Evolutionary conservation across 2,329 filamentous ascomycete species (phyloP).

Genomic region (Zopfia rhizophila): DNA sequence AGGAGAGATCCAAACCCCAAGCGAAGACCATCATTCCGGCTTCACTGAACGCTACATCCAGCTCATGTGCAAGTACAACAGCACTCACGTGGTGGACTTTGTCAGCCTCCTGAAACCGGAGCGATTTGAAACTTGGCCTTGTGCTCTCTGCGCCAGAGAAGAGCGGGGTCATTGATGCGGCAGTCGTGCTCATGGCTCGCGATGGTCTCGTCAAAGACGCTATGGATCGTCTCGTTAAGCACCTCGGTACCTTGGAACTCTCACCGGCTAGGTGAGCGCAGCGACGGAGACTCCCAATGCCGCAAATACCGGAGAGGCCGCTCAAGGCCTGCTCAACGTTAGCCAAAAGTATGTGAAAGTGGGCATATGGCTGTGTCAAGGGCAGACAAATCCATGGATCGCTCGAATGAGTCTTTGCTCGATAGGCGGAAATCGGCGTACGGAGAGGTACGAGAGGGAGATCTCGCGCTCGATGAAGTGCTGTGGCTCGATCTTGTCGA

Average conservation of each 20-base stretch:
- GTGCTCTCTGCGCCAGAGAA: constrained; percentile 89
- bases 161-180: constrained; percentile 90
- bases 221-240: constrained; percentile 84
- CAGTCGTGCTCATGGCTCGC: constrained; percentile 87
- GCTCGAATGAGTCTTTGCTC: constrained; percentile 52
- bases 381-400: constrained; percentile 72
- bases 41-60: constrained; percentile 87
- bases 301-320: constrained; percentile 70
- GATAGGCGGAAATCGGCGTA: constrained; percentile 24
- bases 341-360: constrained; percentile 91
- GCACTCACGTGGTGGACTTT: constrained; percentile 85
- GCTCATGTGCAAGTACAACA: constrained; percentile 88
- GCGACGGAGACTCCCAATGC: constrained; percentile 66
- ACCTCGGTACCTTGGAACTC: constrained; percentile 81
- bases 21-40: constrained; percentile 56
- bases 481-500: constrained; percentile 72
- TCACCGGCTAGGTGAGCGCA: constrained; percentile 77
- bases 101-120: constrained; percentile 78
- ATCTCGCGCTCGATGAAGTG: constrained; percentile 66
- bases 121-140: constrained; percentile 80
- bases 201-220: constrained; percentile 85
- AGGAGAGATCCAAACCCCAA: constrained; percentile 33
- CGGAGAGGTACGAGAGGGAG: constrained; percentile 59
- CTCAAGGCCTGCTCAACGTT: constrained; percentile 77
- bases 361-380: constrained; percentile 94